phyloP scores from a whole-genome alignment of 75 land plant genomes.

The Ceratopteris richardii region DNA sequence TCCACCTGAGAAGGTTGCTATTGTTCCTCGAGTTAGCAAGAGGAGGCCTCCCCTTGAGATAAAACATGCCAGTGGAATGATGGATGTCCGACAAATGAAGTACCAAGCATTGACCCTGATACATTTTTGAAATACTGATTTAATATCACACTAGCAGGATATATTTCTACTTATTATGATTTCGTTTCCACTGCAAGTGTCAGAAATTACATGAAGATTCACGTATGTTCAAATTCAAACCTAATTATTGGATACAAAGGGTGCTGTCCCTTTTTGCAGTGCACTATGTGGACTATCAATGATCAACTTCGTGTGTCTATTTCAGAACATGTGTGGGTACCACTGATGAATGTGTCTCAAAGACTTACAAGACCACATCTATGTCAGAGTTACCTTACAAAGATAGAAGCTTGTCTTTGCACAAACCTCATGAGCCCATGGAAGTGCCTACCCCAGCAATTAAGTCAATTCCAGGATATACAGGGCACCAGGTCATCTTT shows the following conservation, averaged over 20 bases:
- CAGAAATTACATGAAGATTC: too few relatives aligned
- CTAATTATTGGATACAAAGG: too few relatives aligned
- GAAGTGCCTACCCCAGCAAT: conserved; percentile 8
- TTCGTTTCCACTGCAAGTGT: too few relatives aligned
- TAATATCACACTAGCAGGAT: too few relatives aligned
- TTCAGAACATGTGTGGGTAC: conserved; percentile 13
- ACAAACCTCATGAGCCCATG: conserved; percentile 12
- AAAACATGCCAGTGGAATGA: conserved; percentile 7
- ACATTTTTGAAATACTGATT: too few relatives aligned
- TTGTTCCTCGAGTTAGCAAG: conserved; percentile 20
- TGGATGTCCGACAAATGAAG: conserved; percentile 17
- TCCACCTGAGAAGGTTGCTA: conserved; percentile 4
- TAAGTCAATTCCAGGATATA: conserved; percentile 13
- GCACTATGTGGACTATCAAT: too few relatives aligned
- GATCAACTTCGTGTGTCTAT: too few relatives aligned
- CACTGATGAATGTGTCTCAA: conserved; percentile 10
- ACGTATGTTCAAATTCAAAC: too few relatives aligned
- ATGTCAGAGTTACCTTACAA: conserved; percentile 12
- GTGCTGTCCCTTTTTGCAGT: too few relatives aligned
- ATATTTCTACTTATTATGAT: too few relatives aligned
- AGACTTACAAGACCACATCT: conserved; percentile 13
- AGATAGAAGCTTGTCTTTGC: conserved; percentile 8
- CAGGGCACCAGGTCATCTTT: conserved; percentile 13
- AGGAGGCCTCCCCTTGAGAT: conserved; percentile 5
- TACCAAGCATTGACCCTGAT: background rate